Evolutionary conservation across 768 basidiomycete species (phyloP).

Genomic region (Amanita subjunquillea): DNA sequence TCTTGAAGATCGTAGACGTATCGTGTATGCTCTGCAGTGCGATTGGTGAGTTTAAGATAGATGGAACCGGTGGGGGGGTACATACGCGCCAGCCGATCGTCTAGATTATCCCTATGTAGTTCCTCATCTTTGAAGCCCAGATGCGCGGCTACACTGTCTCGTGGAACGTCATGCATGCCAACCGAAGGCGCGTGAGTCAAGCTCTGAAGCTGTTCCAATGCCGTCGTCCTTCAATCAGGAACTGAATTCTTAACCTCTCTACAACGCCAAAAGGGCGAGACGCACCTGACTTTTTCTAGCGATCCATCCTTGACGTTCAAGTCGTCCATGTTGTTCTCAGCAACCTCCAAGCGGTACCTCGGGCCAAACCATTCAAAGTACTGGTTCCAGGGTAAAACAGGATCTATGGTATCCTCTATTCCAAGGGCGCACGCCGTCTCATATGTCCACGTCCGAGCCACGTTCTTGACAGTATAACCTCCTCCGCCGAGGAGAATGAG

Average conservation of each 20-base stretch:
- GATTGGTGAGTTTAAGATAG: not conserved
- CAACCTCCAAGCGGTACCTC: conserved; percentile 85
- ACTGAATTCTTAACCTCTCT: not conserved
- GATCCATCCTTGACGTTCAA: conserved; percentile 75
- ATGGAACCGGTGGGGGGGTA: conserved; percentile 1
- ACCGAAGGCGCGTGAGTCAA: conserved; percentile 69
- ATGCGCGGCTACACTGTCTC: conserved; percentile 54
- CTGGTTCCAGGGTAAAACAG: conserved; percentile 74
- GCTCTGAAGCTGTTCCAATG: conserved; percentile 33
- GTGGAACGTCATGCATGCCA: conserved; percentile 74
- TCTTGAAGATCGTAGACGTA: conserved; percentile 55
- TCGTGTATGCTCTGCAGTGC: conserved; percentile 46
- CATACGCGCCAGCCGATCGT: conserved; percentile 65
- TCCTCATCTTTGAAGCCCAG: conserved; percentile 47
- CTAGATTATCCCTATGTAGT: conserved; percentile 48
- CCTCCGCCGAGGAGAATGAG: conserved; percentile 91
- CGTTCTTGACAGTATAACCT: conserved; percentile 96
- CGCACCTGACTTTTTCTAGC: conserved; percentile 69
- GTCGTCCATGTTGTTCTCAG: conserved; percentile 91
- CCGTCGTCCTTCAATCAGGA: conserved; percentile 18
- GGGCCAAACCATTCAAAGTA: conserved; percentile 99
- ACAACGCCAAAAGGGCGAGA: conserved; percentile 6
- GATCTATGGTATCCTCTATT: conserved; percentile 66
- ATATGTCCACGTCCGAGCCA: conserved; percentile 90
- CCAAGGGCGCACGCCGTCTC: conserved; percentile 96